Conservation (phyloP, 2,329 filamentous ascomycete species). For the Fulvia fulva region DNA sequence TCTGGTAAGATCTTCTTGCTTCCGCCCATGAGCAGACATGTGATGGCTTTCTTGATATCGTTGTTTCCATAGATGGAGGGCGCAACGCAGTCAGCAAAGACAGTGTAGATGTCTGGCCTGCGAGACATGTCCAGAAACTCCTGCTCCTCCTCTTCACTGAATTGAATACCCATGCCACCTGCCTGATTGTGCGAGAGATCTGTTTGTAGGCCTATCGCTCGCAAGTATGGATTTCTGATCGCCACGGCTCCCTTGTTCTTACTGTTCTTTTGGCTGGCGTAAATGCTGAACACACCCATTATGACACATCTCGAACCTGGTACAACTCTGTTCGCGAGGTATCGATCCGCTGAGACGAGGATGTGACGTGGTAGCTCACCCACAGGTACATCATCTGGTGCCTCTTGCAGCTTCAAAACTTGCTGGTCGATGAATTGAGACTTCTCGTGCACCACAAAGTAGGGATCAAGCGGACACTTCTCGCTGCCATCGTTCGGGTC, state of each 20-base stretch:
- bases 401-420: slow-evolving; percentile 95
- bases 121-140: slow-evolving; percentile 91
- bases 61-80: slow-evolving; percentile 95
- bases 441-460: slow-evolving; percentile 91
- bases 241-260: slow-evolving; percentile 83
- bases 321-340: slow-evolving; percentile 91
- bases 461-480: slow-evolving; percentile 87
- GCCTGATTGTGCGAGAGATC: slow-evolving; percentile 87
- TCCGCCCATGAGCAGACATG: slow-evolving; percentile 87
- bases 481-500: slow-evolving; percentile 57
- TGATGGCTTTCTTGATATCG: slow-evolving; percentile 96
- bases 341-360: slow-evolving; percentile 91
- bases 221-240: slow-evolving; percentile 89
- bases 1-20: slow-evolving; percentile 97
- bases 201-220: slow-evolving; percentile 86
- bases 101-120: slow-evolving; percentile 83
- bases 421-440: slow-evolving; percentile 96
- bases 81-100: slow-evolving; percentile 88
- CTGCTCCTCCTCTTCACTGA: slow-evolving; percentile 94
- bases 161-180: slow-evolving; percentile 64
- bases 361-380: slow-evolving; percentile 94
- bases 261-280: slow-evolving; percentile 76
- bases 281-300: slow-evolving; percentile 97
- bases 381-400: slow-evolving; percentile 93
- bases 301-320: slow-evolving; percentile 91